Base-by-base conservation (phyloP, 2,329 filamentous ascomycete species). In the Aspergillus ochraceus region DNA sequence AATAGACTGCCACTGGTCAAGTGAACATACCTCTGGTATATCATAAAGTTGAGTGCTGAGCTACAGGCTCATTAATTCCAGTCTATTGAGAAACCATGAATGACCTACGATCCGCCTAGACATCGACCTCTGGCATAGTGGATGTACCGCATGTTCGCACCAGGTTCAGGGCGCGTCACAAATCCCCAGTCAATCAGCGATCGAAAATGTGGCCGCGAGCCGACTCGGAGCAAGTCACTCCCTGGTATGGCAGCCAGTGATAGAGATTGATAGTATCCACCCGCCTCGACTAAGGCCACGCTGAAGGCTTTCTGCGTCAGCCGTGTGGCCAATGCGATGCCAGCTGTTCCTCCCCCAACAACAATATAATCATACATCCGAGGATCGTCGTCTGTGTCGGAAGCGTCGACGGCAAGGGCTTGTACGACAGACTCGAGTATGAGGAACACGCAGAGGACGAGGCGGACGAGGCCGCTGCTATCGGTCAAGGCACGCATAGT, bases 231-330 rank as follows among this genome's bases (percentile, higher is more conserved):
- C 0, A 67, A 57, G 47, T 64, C 68, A 2, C 63, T 64, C 10
- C 60, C 63, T 5, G 69, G 69, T 12, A 70, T 54, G 6, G 55
- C 64, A 3, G 65, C 64, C 22, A 71, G 19, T 4, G 69, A 70
- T 26, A 65, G 45, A 1, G 60, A 2, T 46, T 76, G 70, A 32
- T 75, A 76, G 6, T 62, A 47, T 0, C 64, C 64, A 4, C 70
- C 72, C 2, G 71, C 71, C 52, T 74, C 72, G 1, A 74, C 58
- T 29, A 74, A 32, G 0, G 69, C 71, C 3, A 74, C 71, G 6
- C 55, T 62, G 49, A 67, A 65, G 0, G 56, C 45, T 3, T 63
- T 59, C 54, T 71, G 62, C 6, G 71, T 70, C 20, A 73, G 59
- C 14, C 69, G 62, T 1, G 66, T 70, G 8, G 70, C 70, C 2